Evolutionary conservation across 1,284 basidiomycete species (phyloP).

Genomic region (Malassezia dermatis): DNA sequence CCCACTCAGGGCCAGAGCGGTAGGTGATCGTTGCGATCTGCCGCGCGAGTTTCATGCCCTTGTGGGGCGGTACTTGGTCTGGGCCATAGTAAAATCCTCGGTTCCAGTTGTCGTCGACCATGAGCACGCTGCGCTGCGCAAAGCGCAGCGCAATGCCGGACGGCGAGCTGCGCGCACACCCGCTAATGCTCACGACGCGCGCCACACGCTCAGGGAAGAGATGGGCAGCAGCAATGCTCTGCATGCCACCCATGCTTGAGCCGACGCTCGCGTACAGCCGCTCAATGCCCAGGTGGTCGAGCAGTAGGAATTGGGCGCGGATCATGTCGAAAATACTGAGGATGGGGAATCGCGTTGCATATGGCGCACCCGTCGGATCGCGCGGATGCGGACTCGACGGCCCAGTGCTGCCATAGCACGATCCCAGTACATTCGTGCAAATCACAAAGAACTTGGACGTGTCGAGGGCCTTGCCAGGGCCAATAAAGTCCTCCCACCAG

Average conservation of each 20-base stretch:
- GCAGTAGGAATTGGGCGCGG: slow-evolving; percentile 72
- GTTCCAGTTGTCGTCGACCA: slow-evolving; percentile 99
- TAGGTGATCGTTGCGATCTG: slow-evolving; percentile 99
- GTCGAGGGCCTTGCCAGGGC: slow-evolving; percentile 77
- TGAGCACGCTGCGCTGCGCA: slow-evolving; percentile 85
- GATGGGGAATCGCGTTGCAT: slow-evolving; percentile 83
- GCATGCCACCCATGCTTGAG: slow-evolving; percentile 94
- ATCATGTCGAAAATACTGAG: slow-evolving; percentile 92
- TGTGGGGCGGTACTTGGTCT: slow-evolving; percentile 73
- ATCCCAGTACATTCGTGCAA: slow-evolving; percentile 93
- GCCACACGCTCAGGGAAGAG: slow-evolving; percentile 78
- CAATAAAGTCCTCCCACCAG: slow-evolving; percentile 99
- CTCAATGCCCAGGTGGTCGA: slow-evolving; percentile 74
- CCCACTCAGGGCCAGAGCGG: slow-evolving; percentile 97
- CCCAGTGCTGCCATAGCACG: slow-evolving; percentile 93
- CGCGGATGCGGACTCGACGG: slow-evolving; percentile 67
- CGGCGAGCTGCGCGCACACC: slow-evolving; percentile 79
- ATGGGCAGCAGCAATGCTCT: slow-evolving; percentile 88
- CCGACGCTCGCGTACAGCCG: slow-evolving; percentile 86
- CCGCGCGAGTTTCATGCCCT: slow-evolving; percentile 94
- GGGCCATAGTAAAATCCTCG: slow-evolving; percentile 88
- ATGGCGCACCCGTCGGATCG: slow-evolving; percentile 54
- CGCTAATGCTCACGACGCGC: slow-evolving; percentile 83
- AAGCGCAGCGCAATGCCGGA: slow-evolving; percentile 89
- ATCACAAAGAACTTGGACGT: slow-evolving; percentile 85